Conservation (phyloP, 768 basidiomycete genomes). For the Sistotremastrum suecicum region DNA sequence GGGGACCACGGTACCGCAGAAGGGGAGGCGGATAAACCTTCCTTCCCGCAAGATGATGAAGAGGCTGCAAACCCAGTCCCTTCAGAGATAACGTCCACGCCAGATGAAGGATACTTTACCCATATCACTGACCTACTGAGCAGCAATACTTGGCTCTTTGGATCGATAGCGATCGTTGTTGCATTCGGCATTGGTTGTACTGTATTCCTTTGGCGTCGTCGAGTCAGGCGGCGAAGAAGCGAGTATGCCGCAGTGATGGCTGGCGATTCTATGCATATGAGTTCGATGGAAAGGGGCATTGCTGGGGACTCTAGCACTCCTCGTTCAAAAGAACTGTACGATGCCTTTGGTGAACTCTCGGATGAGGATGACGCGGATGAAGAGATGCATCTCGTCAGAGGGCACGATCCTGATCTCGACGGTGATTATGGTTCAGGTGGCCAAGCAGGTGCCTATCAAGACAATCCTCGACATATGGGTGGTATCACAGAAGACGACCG, state of each 20-base stretch:
- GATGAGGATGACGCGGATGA: conserved; percentile 65
- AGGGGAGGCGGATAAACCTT: conserved; percentile 70
- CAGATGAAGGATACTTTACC: conserved; percentile 78
- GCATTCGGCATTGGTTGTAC: conserved; percentile 58
- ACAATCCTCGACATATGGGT: conserved; percentile 29
- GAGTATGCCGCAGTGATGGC: conserved; percentile 47
- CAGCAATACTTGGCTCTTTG: conserved; percentile 82
- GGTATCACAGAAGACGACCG: conserved; percentile 1
- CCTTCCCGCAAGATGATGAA: conserved; percentile 32
- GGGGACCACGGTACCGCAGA: conserved; percentile 68
- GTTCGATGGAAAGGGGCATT: conserved; percentile 33
- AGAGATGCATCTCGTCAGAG: conserved; percentile 42
- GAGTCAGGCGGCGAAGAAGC: conserved; percentile 23
- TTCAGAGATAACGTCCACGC: conserved; percentile 31
- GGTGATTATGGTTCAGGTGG: conserved; percentile 35
- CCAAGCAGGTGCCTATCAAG: conserved; percentile 26
- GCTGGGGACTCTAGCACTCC: conserved; percentile 20
- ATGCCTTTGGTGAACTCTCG: conserved; percentile 86
- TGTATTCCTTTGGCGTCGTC: conserved; percentile 71
- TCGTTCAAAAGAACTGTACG: conserved; percentile 82
- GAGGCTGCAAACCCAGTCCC: conserved; percentile 13
- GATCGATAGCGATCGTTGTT: conserved; percentile 63
- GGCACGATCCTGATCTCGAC: conserved; percentile 74
- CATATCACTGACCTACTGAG: conserved; percentile 60
- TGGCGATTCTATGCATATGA: conserved; percentile 70